Evolutionary conservation across 495 filamentous ascomycete genomes (phyloP).

Genomic region (Hypoxylon rickii): DNA sequence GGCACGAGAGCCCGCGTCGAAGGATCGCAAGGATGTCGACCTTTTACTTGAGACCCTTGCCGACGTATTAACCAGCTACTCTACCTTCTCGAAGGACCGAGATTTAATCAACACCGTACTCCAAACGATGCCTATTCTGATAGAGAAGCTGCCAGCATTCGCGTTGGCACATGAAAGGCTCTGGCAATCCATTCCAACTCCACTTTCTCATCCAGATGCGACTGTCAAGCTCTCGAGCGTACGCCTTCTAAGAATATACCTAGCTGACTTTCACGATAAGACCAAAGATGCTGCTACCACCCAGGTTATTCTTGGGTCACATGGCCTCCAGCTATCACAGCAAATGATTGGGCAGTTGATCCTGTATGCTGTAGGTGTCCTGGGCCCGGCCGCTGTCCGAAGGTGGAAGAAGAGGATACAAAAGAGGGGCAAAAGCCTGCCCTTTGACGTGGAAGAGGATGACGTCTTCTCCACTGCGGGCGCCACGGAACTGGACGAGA

Average conservation of each 20-base stretch:
- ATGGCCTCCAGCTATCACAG: slow-evolving; percentile 68
- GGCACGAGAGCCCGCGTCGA: slow-evolving; percentile 54
- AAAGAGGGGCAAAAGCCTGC: slow-evolving; percentile 9
- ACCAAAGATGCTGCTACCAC: slow-evolving; percentile 56
- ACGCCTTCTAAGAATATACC: slow-evolving; percentile 73
- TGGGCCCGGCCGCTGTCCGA: slow-evolving; percentile 64
- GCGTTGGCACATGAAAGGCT: slow-evolving; percentile 62
- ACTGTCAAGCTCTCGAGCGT: slow-evolving; percentile 78
- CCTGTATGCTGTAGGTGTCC: slow-evolving; percentile 63
- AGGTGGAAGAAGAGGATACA: slow-evolving; percentile 42
- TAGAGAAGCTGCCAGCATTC: slow-evolving; percentile 64
- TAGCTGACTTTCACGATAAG: slow-evolving; percentile 74
- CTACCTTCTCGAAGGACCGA: slow-evolving; percentile 59
- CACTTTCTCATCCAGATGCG: slow-evolving; percentile 72
- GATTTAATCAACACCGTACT: slow-evolving; percentile 80
- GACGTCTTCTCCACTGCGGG: not conserved
- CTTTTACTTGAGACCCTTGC: slow-evolving; percentile 50
- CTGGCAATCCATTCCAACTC: slow-evolving; percentile 69
- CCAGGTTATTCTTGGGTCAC: slow-evolving; percentile 69
- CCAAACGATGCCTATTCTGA: slow-evolving; percentile 68
- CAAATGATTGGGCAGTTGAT: slow-evolving; percentile 70
- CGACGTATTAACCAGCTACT: slow-evolving; percentile 49
- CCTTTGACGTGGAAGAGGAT: slow-evolving; percentile 7
- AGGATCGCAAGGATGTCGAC: slow-evolving; percentile 64
- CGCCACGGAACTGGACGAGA: slow-evolving; percentile 26